These are phyloP conservation scores for Rostrohypoxylon terebratum DNA, from an alignment of 495 filamentous ascomycete species.

Conservation along the genomic window DNA sequence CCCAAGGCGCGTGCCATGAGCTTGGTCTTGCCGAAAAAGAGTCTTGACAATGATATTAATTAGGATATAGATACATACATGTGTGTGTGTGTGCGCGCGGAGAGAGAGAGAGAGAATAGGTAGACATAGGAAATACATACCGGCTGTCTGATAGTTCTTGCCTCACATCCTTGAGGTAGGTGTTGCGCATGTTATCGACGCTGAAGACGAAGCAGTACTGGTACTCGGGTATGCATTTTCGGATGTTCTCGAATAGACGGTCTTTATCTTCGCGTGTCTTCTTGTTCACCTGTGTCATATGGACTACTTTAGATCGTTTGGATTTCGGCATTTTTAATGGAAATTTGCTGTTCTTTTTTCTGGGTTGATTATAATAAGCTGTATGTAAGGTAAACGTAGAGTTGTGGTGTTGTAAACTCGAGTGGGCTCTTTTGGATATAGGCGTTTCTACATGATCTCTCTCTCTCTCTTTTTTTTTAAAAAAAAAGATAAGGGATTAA, in stretches of 20 bases:
- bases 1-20: slow-evolving; percentile 96
- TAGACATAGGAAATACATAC: slow-evolving; percentile 59
- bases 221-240: slow-evolving; percentile 85
- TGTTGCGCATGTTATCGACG: slow-evolving; percentile 99
- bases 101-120: not conserved
- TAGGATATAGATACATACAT: not conserved
- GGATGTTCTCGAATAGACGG: slow-evolving; percentile 87
- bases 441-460: not conserved
- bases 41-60: slow-evolving; percentile 60
- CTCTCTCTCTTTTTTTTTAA: not conserved
- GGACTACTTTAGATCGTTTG: slow-evolving; percentile 88
- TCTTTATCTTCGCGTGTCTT: slow-evolving; percentile 90
- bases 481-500: slow-evolving; percentile 18
- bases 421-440: not conserved
- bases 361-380: slow-evolving; percentile 1
- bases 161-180: slow-evolving; percentile 91
- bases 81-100: not conserved
- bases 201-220: slow-evolving; percentile 91
- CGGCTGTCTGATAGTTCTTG: slow-evolving; percentile 85
- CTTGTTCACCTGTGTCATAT: slow-evolving; percentile 90
- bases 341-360: not conserved
- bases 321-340: slow-evolving; percentile 86
- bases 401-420: not conserved
- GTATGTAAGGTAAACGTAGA: not conserved
- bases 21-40: slow-evolving; percentile 99